These are phyloP conservation scores for Tylopilus subfusipes DNA, from an alignment of 768 basidiomycete genomes.

Conservation along the genomic window DNA sequence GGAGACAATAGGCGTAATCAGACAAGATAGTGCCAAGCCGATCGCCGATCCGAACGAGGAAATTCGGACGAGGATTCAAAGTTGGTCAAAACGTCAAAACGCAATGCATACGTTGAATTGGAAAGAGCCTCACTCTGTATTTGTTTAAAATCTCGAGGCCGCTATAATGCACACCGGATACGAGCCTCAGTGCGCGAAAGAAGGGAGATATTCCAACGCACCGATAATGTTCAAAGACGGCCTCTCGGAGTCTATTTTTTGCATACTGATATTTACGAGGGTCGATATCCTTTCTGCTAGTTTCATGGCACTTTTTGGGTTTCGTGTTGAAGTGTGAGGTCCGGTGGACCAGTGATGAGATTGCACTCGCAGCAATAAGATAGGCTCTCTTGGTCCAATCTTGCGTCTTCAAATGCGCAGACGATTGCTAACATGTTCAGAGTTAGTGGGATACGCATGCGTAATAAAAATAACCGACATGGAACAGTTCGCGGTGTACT, in stretches of 20 bases:
- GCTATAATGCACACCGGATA: constrained; percentile 34
- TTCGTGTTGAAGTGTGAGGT: not conserved
- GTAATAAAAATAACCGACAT: constrained; percentile 39
- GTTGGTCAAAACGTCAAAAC: not conserved
- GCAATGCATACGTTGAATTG: not conserved
- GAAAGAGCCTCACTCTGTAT: constrained; percentile 57
- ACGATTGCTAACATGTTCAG: constrained; percentile 10
- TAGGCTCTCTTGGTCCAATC: constrained; percentile 11
- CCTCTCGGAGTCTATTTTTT: constrained; percentile 79
- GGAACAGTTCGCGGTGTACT: constrained; percentile 58
- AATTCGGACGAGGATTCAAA: not conserved
- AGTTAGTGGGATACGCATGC: not conserved
- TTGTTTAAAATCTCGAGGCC: constrained; percentile 82
- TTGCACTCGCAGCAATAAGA: not conserved
- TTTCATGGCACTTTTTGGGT: not conserved
- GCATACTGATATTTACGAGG: constrained; percentile 81
- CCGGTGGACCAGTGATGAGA: constrained; percentile 1
- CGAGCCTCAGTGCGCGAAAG: constrained; percentile 9
- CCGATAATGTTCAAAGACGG: constrained; percentile 81
- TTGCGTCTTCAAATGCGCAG: constrained; percentile 1
- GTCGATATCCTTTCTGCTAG: constrained; percentile 29
- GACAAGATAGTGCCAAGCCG: not conserved
- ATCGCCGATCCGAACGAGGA: not conserved
- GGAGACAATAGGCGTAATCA: not conserved
- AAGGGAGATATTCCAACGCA: constrained; percentile 24